Conservation (phyloP, 257 asterid species). For the Solanum tarapatanum region DNA sequence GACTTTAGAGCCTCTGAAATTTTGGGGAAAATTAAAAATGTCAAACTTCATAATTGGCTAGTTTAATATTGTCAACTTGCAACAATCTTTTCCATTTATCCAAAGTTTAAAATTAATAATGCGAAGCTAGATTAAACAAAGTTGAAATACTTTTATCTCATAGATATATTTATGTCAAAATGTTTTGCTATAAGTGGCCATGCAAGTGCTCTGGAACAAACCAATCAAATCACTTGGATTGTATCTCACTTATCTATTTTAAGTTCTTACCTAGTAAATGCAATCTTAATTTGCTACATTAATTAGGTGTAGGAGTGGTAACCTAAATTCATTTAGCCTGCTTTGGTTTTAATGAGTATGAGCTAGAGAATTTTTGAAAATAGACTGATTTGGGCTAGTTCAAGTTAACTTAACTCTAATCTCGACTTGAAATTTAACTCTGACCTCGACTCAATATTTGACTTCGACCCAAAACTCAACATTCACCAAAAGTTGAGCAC, state of each 20-base stretch:
- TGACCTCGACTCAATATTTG: not conserved
- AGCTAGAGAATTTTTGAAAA: not conserved
- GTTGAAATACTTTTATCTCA: not conserved
- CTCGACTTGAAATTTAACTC: no score
- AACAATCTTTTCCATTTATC: not conserved
- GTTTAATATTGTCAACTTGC: not conserved
- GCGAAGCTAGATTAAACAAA: not conserved
- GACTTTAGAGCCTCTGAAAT: not conserved
- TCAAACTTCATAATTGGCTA: not conserved
- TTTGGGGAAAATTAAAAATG: not conserved
- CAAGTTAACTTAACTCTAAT: no score
- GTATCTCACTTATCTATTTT: not conserved
- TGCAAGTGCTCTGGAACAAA: not conserved
- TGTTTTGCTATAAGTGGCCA: not conserved
- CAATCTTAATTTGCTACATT: not conserved
- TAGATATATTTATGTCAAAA: not conserved
- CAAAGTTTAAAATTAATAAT: not conserved
- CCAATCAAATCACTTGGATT: not conserved
- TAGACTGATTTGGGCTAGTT: not conserved
- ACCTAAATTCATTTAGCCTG: not conserved
- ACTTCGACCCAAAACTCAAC: not conserved
- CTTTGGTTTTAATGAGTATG: not conserved
- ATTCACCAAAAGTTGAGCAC: not conserved
- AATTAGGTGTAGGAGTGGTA: not conserved
- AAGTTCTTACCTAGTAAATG: not conserved